phyloP scores from a whole-genome alignment of 164 flowering plant species.

The Liquidambar formosana region DNA sequence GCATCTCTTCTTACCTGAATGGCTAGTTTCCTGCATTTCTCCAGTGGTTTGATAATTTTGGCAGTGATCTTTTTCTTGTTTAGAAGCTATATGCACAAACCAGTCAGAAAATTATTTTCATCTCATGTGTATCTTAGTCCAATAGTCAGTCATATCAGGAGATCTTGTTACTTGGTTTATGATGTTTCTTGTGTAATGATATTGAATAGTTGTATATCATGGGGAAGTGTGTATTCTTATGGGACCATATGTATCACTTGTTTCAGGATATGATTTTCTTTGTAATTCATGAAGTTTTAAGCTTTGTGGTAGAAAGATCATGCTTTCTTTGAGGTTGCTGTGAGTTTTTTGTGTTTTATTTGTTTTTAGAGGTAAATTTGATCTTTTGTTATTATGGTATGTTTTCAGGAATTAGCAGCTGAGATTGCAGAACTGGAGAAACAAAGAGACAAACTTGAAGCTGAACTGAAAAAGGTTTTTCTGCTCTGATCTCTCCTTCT shows the following conservation, averaged over 20 bases:
- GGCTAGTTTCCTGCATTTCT: too few species aligned
- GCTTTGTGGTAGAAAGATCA: not conserved
- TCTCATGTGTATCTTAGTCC: too few species aligned
- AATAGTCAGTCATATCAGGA: too few species aligned
- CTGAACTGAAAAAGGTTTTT: conserved; percentile 73
- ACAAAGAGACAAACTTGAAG: conserved; percentile 78
- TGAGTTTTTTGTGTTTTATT: not conserved
- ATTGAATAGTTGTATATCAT: not conserved
- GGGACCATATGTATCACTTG: not conserved
- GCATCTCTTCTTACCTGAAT: too few species aligned
- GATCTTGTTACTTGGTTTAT: too few species aligned
- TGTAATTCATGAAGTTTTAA: not conserved
- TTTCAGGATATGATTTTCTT: not conserved
- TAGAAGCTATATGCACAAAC: too few species aligned
- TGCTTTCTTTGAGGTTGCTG: not conserved
- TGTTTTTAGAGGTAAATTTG: not conserved
- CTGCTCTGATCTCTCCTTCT: not conserved
- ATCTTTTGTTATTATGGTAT: not conserved
- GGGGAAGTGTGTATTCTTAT: not conserved
- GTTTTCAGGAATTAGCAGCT: conserved; percentile 59
- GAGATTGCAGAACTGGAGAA: conserved; percentile 69
- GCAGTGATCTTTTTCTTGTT: too few species aligned
- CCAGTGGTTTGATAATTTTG: too few species aligned
- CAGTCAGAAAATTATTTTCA: too few species aligned
- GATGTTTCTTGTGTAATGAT: not conserved